Conservation (phyloP, 2,329 filamentous ascomycete genomes). For the Hirsutella thompsonii region DNA sequence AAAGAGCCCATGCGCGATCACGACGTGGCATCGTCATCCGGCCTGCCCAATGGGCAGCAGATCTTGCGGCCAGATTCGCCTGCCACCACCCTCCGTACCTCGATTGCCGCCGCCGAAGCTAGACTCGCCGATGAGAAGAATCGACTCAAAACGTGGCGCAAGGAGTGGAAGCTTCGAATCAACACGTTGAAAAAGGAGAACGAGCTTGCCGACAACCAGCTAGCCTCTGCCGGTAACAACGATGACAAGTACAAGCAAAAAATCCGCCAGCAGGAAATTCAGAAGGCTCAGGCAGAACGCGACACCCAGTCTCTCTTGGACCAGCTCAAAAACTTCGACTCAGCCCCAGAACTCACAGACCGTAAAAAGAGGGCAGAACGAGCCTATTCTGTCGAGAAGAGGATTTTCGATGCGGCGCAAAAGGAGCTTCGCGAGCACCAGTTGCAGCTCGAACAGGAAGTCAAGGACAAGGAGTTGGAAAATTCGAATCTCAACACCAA, state of each 20-base stretch:
- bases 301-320: slow-evolving; percentile 44
- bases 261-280: slow-evolving; percentile 61
- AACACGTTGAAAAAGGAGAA: slow-evolving; percentile 61
- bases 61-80: slow-evolving; percentile 63
- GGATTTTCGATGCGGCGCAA: slow-evolving; percentile 45
- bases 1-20: slow-evolving; percentile 26
- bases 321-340: slow-evolving; percentile 48
- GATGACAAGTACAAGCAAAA: slow-evolving; percentile 68
- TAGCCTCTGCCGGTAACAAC: slow-evolving; percentile 55
- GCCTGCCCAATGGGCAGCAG: slow-evolving; percentile 35
- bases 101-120: slow-evolving; percentile 58
- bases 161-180: slow-evolving; percentile 60
- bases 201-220: slow-evolving; percentile 51
- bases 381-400: slow-evolving; percentile 40
- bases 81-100: slow-evolving; percentile 62
- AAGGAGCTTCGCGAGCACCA: slow-evolving; percentile 45
- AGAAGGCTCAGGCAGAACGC: slow-evolving; percentile 51
- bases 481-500: slow-evolving; percentile 51
- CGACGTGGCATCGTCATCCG: slow-evolving; percentile 13
- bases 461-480: slow-evolving; percentile 52
- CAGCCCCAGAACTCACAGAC: slow-evolving; percentile 47
- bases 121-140: slow-evolving; percentile 58
- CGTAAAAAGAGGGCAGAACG: slow-evolving; percentile 43
- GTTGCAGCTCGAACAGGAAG: slow-evolving; percentile 45
- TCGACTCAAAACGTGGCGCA: slow-evolving; percentile 56